These are phyloP conservation scores for Boletus subcaerulescens DNA, from an alignment of 768 basidiomycete genomes.

Conservation along the genomic window DNA sequence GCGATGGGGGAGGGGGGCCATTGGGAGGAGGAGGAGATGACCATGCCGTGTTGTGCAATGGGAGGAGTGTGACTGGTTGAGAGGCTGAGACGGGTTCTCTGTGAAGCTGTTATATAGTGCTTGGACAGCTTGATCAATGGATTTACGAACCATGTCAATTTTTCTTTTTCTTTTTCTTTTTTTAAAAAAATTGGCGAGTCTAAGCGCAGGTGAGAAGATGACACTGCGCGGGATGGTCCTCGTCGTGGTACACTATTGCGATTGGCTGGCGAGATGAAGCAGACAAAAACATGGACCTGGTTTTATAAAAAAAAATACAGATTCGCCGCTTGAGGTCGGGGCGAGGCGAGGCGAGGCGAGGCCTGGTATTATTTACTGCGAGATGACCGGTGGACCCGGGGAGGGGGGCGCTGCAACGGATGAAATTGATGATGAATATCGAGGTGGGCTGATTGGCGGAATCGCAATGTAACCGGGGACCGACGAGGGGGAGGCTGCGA, in stretches of 20 bases:
- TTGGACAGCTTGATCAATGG: background rate
- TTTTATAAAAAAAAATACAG: slow-evolving; percentile 19
- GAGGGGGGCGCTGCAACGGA: slow-evolving; percentile 14
- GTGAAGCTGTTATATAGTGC: slow-evolving; percentile 7
- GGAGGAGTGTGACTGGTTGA: slow-evolving; percentile 17
- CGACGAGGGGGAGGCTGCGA: slow-evolving; percentile 4
- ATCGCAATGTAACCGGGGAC: slow-evolving; percentile 11
- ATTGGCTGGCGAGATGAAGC: slow-evolving; percentile 19
- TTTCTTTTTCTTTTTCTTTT: slow-evolving; percentile 2
- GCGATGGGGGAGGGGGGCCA: slow-evolving; percentile 26
- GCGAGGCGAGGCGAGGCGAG: slow-evolving; percentile 20
- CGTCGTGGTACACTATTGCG: slow-evolving; percentile 1
- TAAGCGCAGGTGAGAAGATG: too few species aligned
- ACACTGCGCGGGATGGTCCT: background rate
- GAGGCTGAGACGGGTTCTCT: slow-evolving; percentile 24
- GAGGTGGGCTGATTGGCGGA: slow-evolving; percentile 3
- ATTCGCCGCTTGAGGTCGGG: slow-evolving; percentile 17
- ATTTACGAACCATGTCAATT: slow-evolving; percentile 31
- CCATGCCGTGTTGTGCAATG: slow-evolving; percentile 4
- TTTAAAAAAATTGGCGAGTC: background rate
- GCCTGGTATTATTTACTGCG: slow-evolving; percentile 5
- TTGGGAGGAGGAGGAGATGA: slow-evolving; percentile 10
- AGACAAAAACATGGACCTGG: slow-evolving; percentile 11
- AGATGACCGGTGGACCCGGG: slow-evolving; percentile 7
- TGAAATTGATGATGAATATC: too few species aligned